Base-by-base conservation (phyloP, 371 early-diverging fungal genomes). In the Syncephalastrum contaminatum region DNA sequence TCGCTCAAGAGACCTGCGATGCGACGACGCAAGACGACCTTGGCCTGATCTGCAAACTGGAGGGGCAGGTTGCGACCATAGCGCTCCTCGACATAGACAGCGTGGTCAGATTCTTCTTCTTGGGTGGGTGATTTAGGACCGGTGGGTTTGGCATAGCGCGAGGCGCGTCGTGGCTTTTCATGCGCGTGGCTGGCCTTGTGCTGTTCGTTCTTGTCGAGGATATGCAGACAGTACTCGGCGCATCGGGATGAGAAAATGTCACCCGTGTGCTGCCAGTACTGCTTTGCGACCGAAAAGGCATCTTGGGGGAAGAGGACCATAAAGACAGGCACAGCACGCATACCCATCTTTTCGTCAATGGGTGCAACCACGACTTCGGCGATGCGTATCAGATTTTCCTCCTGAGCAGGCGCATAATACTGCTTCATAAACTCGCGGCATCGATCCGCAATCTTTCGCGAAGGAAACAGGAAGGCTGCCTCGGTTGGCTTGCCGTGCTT, bases 231-330 rank as follows among this genome's bases (percentile, higher is more conserved):
- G 54, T 88, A 84, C 40, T 90, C 88, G 1, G 98, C 98, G 69
- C 88, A 81, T 27, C 98, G 88, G 0, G 93, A 91, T 1, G 91
- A 85, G 40, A 97, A 82, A 49, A 88, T 91, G 42, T 91, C 91
- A 19, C 98, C 98, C 2, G 93, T 67, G 65, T 96, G 96, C 69
- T 97, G 97, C 98, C 98, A 97, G 58, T 86, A 95, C 71, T 84
- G 86, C 61, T 95, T 96, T 7, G 91, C 96, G 36, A 90, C 65
- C 5, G 78, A 58, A 44, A 82, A 84, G 30, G 82, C 82, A 6
- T 81, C 83, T 57, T 70, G 67, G 4, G 91, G 88, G 68, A 93
- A 92, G 36, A 95, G 57, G 13, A 92, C 84, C 47, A 88, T 82
- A 67, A 83, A 85, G 14, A 93, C 66, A 5, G 74, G 70, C 25